These are phyloP conservation scores for Rhizopogon sp. DNA, from an alignment of 768 basidiomycete species.

Conservation along the genomic window DNA sequence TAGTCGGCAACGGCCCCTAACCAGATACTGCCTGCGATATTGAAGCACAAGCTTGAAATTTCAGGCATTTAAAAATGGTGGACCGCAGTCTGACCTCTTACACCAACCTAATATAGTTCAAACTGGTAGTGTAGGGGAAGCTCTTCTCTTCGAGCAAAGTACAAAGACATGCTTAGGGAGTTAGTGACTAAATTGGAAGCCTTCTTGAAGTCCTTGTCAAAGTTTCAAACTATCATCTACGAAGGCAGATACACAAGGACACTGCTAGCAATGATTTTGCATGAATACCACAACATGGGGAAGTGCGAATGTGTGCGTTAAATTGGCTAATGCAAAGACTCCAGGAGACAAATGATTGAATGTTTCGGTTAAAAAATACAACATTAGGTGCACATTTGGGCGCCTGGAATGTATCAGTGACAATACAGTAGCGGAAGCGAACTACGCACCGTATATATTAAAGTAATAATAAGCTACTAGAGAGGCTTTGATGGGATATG, in stretches of 20 bases:
- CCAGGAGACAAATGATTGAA: background rate
- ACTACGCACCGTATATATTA: background rate
- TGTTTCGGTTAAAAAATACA: conserved; percentile 2
- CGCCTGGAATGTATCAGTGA: background rate
- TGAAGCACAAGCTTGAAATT: too few relatives aligned
- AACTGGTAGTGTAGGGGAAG: too few relatives aligned
- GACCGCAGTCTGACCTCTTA: too few relatives aligned
- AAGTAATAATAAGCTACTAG: conserved; percentile 9
- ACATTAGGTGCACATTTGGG: background rate
- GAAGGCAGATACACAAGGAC: background rate
- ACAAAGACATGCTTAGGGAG: too few relatives aligned
- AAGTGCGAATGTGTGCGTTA: background rate
- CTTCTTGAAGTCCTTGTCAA: too few relatives aligned
- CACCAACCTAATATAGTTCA: too few relatives aligned
- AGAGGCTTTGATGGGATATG: conserved; percentile 44
- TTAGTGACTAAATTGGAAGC: background rate
- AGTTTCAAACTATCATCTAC: background rate
- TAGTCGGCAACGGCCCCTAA: too few relatives aligned
- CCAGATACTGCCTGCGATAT: too few relatives aligned
- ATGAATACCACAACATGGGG: background rate
- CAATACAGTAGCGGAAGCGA: background rate
- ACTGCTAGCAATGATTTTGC: background rate
- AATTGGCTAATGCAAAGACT: conserved; percentile 2
- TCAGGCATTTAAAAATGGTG: too few relatives aligned
- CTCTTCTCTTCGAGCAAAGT: too few relatives aligned